Evolutionary conservation across 352 stramenopile species (phyloP), one percentile per base, ranked within the genome.

Genomic region (Globisporangium mamillatum): DNA sequence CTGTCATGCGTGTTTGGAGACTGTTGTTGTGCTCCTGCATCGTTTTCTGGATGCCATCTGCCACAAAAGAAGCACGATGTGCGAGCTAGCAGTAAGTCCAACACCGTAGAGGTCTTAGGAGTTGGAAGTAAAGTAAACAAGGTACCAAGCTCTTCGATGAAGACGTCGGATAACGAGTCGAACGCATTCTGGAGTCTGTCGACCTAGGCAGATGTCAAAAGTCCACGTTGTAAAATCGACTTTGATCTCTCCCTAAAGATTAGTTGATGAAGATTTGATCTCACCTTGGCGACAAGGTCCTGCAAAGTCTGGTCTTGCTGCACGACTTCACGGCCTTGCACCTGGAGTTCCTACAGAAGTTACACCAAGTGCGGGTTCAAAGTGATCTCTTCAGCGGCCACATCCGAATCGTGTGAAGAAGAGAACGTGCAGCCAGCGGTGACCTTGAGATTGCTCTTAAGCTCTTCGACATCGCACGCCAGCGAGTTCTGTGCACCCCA

Each of bases 401-500:
- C 27, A 29, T 29, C 27, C 3, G 27, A 29, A 29, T 29, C 5
- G 27, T 3, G 27, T 29, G 27, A 29, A 29, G 27, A 29, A 29
- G 27, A 29, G 27, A 29, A 29, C 27, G 27, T 29, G 27, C 27
- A 29, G 27, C 27, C 27, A 29, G 27, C 27, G 27, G 27, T 29
- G 16, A 86, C 80, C 63, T 85, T 75, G 44, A 90, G 70, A 53
- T 86, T 81, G 64, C 70, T 86, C 64, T 84, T 87, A 57, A 88
- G 66, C 64, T 76, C 76, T 76, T 88, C 80, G 1, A 88, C 73
- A 60, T 90, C 78, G 22, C 64, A 76, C 10, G 75, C 76, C 9
- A 90, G 64, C 8, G 73, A 73, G 55, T 81, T 88, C 80, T 90
- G 41, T 24, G 22, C 8, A 36, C 25, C 10, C 27, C 27, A 29